These are phyloP conservation scores for Sporisorium reilianum DNA, from an alignment of 1,284 basidiomycete species.

Conservation along the genomic window DNA sequence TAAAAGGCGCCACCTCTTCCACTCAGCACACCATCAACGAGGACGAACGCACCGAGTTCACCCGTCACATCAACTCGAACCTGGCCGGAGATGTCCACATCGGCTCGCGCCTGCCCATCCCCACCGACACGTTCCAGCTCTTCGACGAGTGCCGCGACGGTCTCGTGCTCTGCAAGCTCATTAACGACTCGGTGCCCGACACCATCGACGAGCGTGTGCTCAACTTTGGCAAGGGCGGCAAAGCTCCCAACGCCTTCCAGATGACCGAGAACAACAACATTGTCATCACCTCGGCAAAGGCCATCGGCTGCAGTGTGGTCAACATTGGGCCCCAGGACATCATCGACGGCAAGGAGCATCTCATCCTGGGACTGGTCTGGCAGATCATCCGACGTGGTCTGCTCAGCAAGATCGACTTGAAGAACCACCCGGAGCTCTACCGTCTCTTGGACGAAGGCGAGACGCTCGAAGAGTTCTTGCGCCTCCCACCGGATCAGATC, in stretches of 20 bases:
- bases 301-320: slow-evolving; percentile 97
- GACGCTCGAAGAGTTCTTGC: slow-evolving; percentile 93
- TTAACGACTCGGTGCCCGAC: slow-evolving; percentile 98
- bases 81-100: slow-evolving; percentile 91
- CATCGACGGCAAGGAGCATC: slow-evolving; percentile 91
- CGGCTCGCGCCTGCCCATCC: slow-evolving; percentile 85
- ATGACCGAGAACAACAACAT: slow-evolving; percentile 99
- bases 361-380: slow-evolving; percentile 99
- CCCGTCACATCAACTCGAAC: slow-evolving; percentile 94
- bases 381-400: slow-evolving; percentile 95
- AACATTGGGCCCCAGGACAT: slow-evolving; percentile 96
- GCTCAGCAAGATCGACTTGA: slow-evolving; percentile 95
- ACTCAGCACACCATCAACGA: slow-evolving; percentile 98
- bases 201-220: slow-evolving; percentile 98
- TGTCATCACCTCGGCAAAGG: slow-evolving; percentile 96
- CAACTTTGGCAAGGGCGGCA: slow-evolving; percentile 74
- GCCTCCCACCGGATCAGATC: slow-evolving; percentile 95
- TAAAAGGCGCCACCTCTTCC: slow-evolving; percentile 94
- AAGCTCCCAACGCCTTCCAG: slow-evolving; percentile 87
- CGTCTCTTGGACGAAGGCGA: slow-evolving; percentile 94
- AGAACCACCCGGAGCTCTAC: slow-evolving; percentile 96
- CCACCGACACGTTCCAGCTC: slow-evolving; percentile 97
- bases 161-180: slow-evolving; percentile 94
- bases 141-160: slow-evolving; percentile 97
- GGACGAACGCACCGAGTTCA: slow-evolving; percentile 95